Conservation (phyloP, 2,329 filamentous ascomycete genomes). For the Fusarium austroafricanum region DNA sequence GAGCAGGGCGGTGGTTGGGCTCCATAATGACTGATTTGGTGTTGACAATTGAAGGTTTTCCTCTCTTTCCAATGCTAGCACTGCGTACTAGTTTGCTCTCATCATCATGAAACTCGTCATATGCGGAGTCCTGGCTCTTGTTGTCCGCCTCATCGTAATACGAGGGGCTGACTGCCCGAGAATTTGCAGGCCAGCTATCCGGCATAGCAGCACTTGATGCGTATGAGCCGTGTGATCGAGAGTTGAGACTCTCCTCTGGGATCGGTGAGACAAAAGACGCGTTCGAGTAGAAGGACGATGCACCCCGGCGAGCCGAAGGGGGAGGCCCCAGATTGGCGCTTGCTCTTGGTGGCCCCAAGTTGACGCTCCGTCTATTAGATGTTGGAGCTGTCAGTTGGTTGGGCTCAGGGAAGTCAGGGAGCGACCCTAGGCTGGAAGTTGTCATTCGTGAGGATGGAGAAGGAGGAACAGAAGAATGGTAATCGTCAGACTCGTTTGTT, state of each 20-base stretch:
- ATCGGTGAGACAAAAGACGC: conserved; percentile 79
- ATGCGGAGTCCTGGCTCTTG: conserved; percentile 54
- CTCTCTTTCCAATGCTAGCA: conserved; percentile 71
- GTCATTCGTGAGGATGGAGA: conserved; percentile 63
- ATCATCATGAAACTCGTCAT: conserved; percentile 65
- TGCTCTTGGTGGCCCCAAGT: conserved; percentile 57
- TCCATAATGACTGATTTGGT: conserved; percentile 41
- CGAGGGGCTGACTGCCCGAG: conserved; percentile 58
- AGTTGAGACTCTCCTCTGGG: conserved; percentile 73
- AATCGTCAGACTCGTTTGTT: conserved; percentile 47
- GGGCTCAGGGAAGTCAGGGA: conserved; percentile 69
- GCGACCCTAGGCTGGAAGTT: conserved; percentile 66
- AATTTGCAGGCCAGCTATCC: conserved; percentile 69
- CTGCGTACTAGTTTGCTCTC: conserved; percentile 69
- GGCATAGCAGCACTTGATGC: conserved; percentile 80
- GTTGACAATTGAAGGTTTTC: conserved; percentile 67
- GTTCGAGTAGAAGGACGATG: conserved; percentile 74
- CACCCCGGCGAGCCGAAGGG: conserved; percentile 68
- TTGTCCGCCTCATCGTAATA: conserved; percentile 64
- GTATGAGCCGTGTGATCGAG: conserved; percentile 71
- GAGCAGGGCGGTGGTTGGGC: conserved; percentile 47
- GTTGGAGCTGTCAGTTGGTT: conserved; percentile 41
- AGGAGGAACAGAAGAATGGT: conserved; percentile 58
- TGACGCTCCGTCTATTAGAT: conserved; percentile 61
- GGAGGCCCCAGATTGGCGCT: conserved; percentile 70